Evolutionary conservation across 192 early-diverging fungal species (phyloP), one percentile per base, ranked within the genome.

Genomic region (Phycomyces blakesleeanus): DNA sequence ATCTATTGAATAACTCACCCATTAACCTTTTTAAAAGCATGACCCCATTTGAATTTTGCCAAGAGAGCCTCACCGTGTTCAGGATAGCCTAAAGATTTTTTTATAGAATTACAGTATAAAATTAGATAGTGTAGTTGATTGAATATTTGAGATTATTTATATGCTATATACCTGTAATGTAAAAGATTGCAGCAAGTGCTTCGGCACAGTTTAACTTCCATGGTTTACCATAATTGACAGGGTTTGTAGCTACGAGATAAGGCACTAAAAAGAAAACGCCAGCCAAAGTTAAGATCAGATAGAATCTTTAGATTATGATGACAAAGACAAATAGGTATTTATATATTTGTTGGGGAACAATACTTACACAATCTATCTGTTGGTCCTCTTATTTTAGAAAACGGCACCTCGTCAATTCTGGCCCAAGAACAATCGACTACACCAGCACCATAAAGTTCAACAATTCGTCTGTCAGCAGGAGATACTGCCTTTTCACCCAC

Each of bases 381-480:
- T 56, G 83, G 84, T 1, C 90, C 83, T 47, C 83, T 83, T 44
- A 99, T 93, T 59, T 87, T 92, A 6, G 76, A 80, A 70, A 98
- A 99, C 7, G 97, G 97, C 1, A 99, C 93, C 64, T 99, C 93
- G 20, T 91, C 91, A 1, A 98, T 61, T 29, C 89, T 81, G 14
- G 96, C 95, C 97, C 96, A 99, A 11, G 94, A 96, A 74, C 96
- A 98, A 73, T 99, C 96, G 7, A 99, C 91, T 41, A 97, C 95
- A 16, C 90, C 95, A 0, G 91, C 72, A 53, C 97, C 97, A 67
- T 83, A 70, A 52, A 85, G 57, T 65, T 80, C 69, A 38, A 98
- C 85, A 34, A 96, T 87, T 15, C 82, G 72, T 26, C 86, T 72
- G 69, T 99, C 96, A 2, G 89, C 87, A 0, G 89, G 87, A 1